Percentiles rank a stretch among this genome's conserved stretches.
Conservation (phyloP, 176 grass and related monocot species). For the Typha latifolia region DNA sequence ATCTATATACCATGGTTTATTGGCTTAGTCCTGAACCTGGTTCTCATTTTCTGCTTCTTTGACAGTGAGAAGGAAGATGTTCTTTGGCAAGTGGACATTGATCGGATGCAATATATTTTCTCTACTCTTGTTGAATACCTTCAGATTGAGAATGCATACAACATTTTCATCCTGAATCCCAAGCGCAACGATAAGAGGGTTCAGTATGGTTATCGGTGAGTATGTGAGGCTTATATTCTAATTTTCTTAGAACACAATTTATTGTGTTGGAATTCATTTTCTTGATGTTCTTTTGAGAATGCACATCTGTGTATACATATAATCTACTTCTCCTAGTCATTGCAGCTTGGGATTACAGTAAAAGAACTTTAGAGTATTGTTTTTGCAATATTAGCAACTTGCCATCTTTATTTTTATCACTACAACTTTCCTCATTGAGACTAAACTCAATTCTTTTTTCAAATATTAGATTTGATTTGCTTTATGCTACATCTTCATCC, state of each 20-base stretch:
- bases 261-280: not conserved
- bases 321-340: not conserved
- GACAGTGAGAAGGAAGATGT: slow-evolving; percentile 33
- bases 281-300: not conserved
- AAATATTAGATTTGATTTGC: not conserved
- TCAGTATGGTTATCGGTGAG: slow-evolving; percentile 88
- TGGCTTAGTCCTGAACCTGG: not conserved
- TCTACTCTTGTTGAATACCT: slow-evolving; percentile 72
- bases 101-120: slow-evolving; percentile 81
- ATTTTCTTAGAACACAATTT: not conserved
- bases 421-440: not conserved
- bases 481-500: not conserved
- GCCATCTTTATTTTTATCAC: not conserved
- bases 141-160: slow-evolving; percentile 90
- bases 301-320: not conserved
- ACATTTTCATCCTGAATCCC: slow-evolving; percentile 88
- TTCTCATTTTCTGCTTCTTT: slow-evolving; percentile 21
- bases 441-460: not conserved
- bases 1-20: not conserved
- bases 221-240: slow-evolving; percentile 1
- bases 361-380: not conserved
- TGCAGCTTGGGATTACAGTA: not conserved
- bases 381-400: not conserved
- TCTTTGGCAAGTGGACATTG: slow-evolving; percentile 75
- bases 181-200: slow-evolving; percentile 41